Conservation (phyloP, 2,329 filamentous ascomycete genomes). For the Fusarium mangiferae region DNA sequence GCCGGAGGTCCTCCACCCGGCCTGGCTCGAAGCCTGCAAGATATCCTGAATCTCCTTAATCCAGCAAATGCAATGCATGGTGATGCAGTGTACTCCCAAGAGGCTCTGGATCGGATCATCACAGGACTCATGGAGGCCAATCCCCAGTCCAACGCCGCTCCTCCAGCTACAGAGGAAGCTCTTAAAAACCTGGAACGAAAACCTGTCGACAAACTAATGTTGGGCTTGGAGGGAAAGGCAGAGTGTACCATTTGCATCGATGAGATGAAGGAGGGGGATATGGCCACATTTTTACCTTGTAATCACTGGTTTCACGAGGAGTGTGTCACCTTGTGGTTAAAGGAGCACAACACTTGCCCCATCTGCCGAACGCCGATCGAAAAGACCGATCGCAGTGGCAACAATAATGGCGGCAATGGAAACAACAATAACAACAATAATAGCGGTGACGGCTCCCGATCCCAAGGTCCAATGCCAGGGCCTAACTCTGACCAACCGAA, state of each 20-base stretch:
- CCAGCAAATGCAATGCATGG: conserved; percentile 68
- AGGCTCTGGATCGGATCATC: conserved; percentile 89
- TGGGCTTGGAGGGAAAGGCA: conserved; percentile 72
- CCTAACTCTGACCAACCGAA: conserved; percentile 15
- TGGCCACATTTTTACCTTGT: conserved; percentile 84
- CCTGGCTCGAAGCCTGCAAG: conserved; percentile 55
- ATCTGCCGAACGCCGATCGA: conserved; percentile 75
- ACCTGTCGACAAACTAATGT: conserved; percentile 74
- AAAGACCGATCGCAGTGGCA: conserved; percentile 40
- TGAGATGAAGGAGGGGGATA: conserved; percentile 75
- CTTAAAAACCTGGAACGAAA: conserved; percentile 80
- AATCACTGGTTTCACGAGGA: conserved; percentile 92
- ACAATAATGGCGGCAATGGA: conserved; percentile 11
- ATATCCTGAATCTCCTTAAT: conserved; percentile 65
- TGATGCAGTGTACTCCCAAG: conserved; percentile 90
- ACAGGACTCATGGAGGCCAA: conserved; percentile 89
- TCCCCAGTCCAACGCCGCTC: conserved; percentile 78
- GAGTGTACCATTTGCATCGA: conserved; percentile 98
- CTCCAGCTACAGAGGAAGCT: conserved; percentile 79
- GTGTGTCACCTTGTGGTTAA: conserved; percentile 86
- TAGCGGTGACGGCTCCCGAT: conserved; percentile 3
- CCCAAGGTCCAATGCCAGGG: conserved; percentile 23
- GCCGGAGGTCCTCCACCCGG: conserved; percentile 29
- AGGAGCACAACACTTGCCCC: conserved; percentile 92
- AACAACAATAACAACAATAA: conserved; percentile 15